Percentiles rank a stretch among this genome's conserved stretches.
Evolutionary conservation across 345 rosid species (phyloP).

Genomic region (Acer saccharum): DNA sequence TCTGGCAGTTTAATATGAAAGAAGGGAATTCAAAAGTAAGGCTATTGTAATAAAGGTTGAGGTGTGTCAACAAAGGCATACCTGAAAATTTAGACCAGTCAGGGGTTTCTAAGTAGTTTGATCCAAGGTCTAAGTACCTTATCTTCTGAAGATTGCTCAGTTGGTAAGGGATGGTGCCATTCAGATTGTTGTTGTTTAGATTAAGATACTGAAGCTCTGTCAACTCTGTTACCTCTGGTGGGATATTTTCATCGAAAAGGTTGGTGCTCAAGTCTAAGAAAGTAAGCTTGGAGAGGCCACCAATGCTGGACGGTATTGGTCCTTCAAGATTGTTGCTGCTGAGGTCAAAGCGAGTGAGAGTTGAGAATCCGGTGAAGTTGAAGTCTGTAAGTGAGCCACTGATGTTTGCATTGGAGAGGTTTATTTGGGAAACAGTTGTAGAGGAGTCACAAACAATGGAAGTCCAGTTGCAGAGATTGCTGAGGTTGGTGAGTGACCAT

Average conservation of each 20-base stretch:
- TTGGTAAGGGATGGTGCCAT: conserved; percentile 46
- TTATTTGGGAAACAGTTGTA: conserved; percentile 34
- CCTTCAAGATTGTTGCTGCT: conserved; percentile 34
- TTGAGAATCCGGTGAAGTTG: conserved; percentile 51
- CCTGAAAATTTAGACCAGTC: conserved; percentile 55
- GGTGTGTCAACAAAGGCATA: conserved; percentile 51
- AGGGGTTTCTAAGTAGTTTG: conserved; percentile 48
- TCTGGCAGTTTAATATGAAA: conserved; percentile 42
- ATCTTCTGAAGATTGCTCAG: conserved; percentile 50
- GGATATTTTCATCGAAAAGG: conserved; percentile 35
- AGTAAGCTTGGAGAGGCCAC: conserved; percentile 39
- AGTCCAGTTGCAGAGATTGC: conserved; percentile 66
- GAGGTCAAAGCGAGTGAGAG: conserved; percentile 44
- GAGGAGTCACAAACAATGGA: conserved; percentile 44
- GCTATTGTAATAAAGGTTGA: conserved; percentile 38
- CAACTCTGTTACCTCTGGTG: conserved; percentile 40
- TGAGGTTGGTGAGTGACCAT: conserved; percentile 55
- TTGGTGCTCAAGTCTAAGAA: conserved; percentile 51
- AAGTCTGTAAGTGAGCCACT: conserved; percentile 40
- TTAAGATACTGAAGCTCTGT: conserved; percentile 43
- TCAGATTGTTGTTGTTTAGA: conserved; percentile 47
- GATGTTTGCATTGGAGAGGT: conserved; percentile 39
- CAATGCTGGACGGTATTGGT: conserved; percentile 35
- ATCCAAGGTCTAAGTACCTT: conserved; percentile 55
- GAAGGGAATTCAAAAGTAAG: conserved; percentile 46